These are phyloP conservation scores for Pueraria montana DNA, from an alignment of 306 rosid species.

Conservation along the genomic window DNA sequence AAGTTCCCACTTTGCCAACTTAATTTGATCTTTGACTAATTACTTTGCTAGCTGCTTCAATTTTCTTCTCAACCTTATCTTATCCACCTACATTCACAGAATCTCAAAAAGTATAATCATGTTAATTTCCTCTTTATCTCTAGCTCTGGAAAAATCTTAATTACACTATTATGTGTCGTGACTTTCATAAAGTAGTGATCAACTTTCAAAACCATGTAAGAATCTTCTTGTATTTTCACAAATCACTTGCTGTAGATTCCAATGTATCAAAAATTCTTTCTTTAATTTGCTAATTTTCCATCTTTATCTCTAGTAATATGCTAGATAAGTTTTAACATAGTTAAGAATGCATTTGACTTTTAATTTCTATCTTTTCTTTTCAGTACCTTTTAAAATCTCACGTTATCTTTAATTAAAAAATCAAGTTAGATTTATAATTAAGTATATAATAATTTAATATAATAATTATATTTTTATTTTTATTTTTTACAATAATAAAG, in stretches of 20 bases:
- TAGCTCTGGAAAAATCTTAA: not conserved
- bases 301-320: not conserved
- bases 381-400: not conserved
- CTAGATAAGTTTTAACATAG: not conserved
- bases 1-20: not conserved
- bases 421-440: not conserved
- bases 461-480: too few species aligned
- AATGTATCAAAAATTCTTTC: not conserved
- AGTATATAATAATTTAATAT: too few species aligned
- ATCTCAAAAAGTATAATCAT: not conserved
- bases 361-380: not conserved
- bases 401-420: not conserved
- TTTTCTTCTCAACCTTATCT: conserved; percentile 38
- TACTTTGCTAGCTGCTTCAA: not conserved
- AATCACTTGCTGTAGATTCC: not conserved
- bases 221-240: not conserved
- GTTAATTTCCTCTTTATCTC: not conserved
- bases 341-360: not conserved
- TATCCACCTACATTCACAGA: not conserved
- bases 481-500: too few species aligned
- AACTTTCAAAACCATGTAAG: not conserved
- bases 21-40: not conserved
- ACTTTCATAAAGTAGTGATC: not conserved
- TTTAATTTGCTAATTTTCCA: not conserved
- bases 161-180: not conserved